phyloP scores from a whole-genome alignment of 139 green algal species.

The Coccomyxa sp. region DNA sequence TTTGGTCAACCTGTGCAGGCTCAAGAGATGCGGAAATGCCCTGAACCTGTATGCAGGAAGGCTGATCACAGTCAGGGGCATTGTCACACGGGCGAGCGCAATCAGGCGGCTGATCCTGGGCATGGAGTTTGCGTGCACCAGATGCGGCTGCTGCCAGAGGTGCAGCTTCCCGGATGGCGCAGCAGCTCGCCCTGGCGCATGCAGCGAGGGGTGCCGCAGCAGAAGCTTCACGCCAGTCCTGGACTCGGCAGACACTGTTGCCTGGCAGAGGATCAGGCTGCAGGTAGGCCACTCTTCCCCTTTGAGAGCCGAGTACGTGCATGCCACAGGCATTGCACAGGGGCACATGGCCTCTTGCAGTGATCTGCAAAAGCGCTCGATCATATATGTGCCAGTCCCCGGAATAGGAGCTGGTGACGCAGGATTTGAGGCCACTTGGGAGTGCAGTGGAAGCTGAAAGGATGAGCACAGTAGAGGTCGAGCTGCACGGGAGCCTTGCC shows the following conservation, averaged over 20 bases:
- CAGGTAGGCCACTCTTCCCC: constrained; percentile 22
- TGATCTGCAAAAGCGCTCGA: not conserved
- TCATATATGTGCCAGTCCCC: not conserved
- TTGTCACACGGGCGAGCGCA: constrained; percentile 63
- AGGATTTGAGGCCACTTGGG: constrained; percentile 34
- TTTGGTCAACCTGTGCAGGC: too few species aligned
- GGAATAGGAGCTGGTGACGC: constrained; percentile 48
- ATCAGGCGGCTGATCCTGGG: constrained; percentile 55
- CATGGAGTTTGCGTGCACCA: constrained; percentile 77
- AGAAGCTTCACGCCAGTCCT: constrained; percentile 54
- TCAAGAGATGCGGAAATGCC: too few species aligned
- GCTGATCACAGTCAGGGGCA: constrained; percentile 75
- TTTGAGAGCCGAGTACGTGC: not conserved
- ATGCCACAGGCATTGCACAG: not conserved
- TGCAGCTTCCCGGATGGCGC: constrained; percentile 55
- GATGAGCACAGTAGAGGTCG: constrained; percentile 72
- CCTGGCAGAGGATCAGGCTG: constrained; percentile 82
- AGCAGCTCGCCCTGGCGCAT: constrained; percentile 54
- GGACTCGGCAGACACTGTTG: constrained; percentile 46
- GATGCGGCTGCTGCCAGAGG: constrained; percentile 45
- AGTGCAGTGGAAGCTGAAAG: too few species aligned
- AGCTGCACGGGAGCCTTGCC: constrained; percentile 84
- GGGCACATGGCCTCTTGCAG: not conserved
- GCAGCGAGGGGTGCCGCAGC: constrained; percentile 64
- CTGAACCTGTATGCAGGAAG: constrained; percentile 35